Percentiles rank a stretch among this genome's conserved stretches.
These are phyloP conservation scores for Suillus brevipes DNA, from an alignment of 768 basidiomycete genomes.

Conservation along the genomic window DNA sequence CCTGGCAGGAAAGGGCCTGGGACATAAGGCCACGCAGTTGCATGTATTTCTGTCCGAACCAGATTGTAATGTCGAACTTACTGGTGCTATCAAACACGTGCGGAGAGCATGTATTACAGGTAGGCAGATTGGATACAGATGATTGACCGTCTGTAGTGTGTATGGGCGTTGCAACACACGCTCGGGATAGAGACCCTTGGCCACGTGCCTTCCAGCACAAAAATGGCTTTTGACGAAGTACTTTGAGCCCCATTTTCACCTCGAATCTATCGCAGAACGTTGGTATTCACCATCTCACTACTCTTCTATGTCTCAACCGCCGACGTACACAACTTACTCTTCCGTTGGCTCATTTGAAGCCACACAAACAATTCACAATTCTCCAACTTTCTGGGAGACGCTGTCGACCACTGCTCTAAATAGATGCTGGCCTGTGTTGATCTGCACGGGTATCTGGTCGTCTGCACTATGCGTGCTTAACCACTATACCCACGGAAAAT, in stretches of 20 bases:
- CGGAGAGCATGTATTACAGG: not conserved
- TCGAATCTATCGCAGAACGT: not conserved
- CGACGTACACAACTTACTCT: not conserved
- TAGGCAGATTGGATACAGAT: not conserved
- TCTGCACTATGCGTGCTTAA: constrained; percentile 13
- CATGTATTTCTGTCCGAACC: not conserved
- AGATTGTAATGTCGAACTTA: not conserved
- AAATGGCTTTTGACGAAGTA: not conserved
- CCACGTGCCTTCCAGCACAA: not conserved
- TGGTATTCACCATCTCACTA: not conserved
- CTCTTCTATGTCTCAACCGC: not conserved
- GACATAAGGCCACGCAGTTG: not conserved
- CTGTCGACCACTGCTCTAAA: constrained; percentile 25
- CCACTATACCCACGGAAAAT: constrained; percentile 24
- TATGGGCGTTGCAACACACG: not conserved
- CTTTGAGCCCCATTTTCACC: not conserved
- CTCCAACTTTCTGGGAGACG: not conserved
- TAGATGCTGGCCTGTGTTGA: constrained; percentile 49
- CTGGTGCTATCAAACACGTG: not conserved
- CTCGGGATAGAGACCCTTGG: not conserved
- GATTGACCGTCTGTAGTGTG: too few species aligned
- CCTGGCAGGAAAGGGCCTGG: not conserved
- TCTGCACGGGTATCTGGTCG: constrained; percentile 64
- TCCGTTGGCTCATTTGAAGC: not conserved
- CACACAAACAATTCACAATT: not conserved